These are phyloP conservation scores for Ophiostoma ulmi DNA, from an alignment of 2,329 filamentous ascomycete genomes.

Conservation along the genomic window DNA sequence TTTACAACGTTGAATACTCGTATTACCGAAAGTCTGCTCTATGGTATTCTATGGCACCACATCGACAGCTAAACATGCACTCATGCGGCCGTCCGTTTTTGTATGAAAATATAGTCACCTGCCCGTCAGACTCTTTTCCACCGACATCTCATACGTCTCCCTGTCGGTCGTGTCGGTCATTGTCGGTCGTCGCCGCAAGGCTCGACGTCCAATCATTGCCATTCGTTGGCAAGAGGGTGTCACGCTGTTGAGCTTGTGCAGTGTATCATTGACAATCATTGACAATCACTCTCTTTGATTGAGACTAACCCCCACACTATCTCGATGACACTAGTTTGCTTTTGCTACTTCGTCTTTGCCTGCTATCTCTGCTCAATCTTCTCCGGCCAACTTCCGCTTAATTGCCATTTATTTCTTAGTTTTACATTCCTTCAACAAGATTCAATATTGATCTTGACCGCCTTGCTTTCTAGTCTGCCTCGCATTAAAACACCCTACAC, in stretches of 20 bases:
- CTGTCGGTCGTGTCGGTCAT: neutral
- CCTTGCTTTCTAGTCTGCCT: neutral
- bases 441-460: neutral
- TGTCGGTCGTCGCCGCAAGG: neutral
- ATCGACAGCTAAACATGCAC: constrained; percentile 1
- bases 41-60: neutral
- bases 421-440: neutral
- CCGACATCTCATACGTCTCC: neutral
- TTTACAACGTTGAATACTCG: neutral
- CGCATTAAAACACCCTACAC: neutral
- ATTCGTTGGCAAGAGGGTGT: neutral
- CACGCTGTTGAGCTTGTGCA: neutral
- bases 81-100: constrained; percentile 1
- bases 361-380: neutral
- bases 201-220: neutral
- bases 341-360: neutral
- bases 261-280: neutral
- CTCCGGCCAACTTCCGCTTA: neutral
- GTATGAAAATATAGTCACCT: constrained; percentile 5
- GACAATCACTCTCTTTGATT: neutral
- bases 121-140: neutral
- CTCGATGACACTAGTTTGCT: constrained; percentile 9
- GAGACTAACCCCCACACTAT: constrained; percentile 24
- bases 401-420: neutral
- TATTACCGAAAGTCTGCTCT: neutral